phyloP scores from a whole-genome alignment of 129 eudicot genomes.

The Tagetes patula region DNA sequence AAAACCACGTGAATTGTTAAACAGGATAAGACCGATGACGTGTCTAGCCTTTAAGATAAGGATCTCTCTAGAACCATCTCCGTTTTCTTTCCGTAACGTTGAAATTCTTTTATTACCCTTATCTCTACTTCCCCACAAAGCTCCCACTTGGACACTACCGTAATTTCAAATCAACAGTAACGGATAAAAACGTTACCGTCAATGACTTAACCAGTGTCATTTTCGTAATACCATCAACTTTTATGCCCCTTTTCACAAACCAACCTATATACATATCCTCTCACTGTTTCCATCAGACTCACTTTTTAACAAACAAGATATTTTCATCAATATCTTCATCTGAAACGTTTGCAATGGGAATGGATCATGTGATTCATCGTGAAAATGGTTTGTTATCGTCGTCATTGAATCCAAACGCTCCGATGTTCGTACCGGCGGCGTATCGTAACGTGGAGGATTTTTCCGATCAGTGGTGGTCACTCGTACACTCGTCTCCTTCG shows the following conservation, averaged over 20 bases:
- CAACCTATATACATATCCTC: constrained; percentile 5
- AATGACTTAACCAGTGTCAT: constrained; percentile 16
- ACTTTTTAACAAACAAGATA: background rate
- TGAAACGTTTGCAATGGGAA: constrained; percentile 30
- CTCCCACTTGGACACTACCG: background rate
- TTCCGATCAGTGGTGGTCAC: constrained; percentile 93
- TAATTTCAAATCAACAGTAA: background rate
- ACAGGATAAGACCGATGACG: constrained; percentile 47
- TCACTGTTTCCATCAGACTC: background rate
- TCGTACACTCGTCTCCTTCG: constrained; percentile 80
- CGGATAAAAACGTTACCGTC: background rate
- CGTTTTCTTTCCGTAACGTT: background rate
- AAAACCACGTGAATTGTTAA: background rate
- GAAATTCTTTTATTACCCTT: constrained; percentile 24
- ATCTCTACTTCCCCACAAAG: background rate
- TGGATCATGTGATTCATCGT: constrained; percentile 37
- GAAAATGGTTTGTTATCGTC: constrained; percentile 38
- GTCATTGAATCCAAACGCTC: constrained; percentile 86
- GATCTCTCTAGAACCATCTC: constrained; percentile 18
- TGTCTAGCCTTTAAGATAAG: constrained; percentile 24
- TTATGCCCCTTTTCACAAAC: constrained; percentile 11
- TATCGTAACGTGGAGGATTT: constrained; percentile 84
- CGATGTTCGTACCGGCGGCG: constrained; percentile 70
- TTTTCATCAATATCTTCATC: constrained; percentile 20
- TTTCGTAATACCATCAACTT: constrained; percentile 10